These are phyloP conservation scores for Amphibolis antarctica DNA, from an alignment of 106 monocot genomes.

Conservation along the genomic window DNA sequence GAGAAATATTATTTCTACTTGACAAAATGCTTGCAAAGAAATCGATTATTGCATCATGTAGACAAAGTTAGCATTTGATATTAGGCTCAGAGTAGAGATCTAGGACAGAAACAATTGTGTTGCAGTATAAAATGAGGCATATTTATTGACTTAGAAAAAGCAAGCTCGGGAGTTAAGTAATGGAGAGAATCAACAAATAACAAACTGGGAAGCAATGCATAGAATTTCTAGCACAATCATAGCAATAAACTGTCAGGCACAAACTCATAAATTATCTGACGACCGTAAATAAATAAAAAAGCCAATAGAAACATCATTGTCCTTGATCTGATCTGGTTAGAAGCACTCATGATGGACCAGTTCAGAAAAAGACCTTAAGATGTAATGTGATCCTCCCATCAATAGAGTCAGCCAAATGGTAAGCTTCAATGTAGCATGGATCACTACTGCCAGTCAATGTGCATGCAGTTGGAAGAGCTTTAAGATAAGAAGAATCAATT, in stretches of 20 bases:
- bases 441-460: slow-evolving; percentile 84
- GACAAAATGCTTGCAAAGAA: too few species aligned
- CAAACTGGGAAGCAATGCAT: neutral
- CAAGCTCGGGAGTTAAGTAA: neutral
- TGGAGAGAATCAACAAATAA: neutral
- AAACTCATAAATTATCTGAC: neutral
- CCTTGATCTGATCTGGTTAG: neutral
- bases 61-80: too few species aligned
- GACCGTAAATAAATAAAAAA: neutral
- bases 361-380: slow-evolving; percentile 50
- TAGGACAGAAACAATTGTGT: neutral
- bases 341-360: neutral
- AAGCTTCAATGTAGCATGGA: slow-evolving; percentile 95
- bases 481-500: slow-evolving; percentile 53
- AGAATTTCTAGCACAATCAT: neutral
- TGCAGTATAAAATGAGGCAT: neutral
- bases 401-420: slow-evolving; percentile 85
- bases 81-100: too few species aligned
- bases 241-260: neutral
- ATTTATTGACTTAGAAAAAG: neutral
- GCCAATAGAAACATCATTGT: too few species aligned
- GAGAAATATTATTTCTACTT: too few species aligned
- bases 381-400: slow-evolving; percentile 91
- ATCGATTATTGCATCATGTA: too few species aligned
- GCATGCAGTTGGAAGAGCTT: slow-evolving; percentile 62